Evolutionary conservation across 2,329 filamentous ascomycete species (phyloP).

Genomic region (Boeremia exigua): DNA sequence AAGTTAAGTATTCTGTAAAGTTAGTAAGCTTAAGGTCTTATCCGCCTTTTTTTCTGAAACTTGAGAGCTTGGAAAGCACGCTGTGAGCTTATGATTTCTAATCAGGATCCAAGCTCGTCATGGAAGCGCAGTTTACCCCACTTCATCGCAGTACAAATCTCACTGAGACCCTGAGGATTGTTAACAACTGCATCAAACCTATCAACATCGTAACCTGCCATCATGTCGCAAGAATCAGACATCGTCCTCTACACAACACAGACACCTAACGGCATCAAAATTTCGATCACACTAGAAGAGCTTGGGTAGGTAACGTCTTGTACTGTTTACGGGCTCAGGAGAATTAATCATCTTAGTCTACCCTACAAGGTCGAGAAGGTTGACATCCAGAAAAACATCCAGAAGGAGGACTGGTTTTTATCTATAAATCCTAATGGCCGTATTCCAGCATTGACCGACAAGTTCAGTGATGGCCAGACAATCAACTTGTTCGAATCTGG

Average conservation of each 20-base stretch:
- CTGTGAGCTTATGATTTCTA: constrained; percentile 27
- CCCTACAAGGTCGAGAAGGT: constrained; percentile 79
- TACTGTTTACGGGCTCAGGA: not conserved
- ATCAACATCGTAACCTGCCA: not conserved
- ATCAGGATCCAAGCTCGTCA: constrained; percentile 34
- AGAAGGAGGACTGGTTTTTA: constrained; percentile 87
- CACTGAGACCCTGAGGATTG: not conserved
- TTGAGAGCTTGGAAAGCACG: not conserved
- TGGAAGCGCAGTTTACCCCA: constrained; percentile 34
- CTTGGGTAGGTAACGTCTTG: constrained; percentile 59
- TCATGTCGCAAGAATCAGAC: constrained; percentile 55
- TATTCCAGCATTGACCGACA: constrained; percentile 84
- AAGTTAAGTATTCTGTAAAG: not conserved
- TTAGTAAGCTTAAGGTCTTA: not conserved
- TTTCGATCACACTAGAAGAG: constrained; percentile 86
- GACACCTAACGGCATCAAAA: constrained; percentile 90
- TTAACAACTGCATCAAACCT: not conserved
- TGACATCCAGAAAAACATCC: constrained; percentile 74
- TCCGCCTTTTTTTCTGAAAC: too few species aligned
- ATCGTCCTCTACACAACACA: constrained; percentile 82
- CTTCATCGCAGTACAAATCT: constrained; percentile 18
- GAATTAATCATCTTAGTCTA: constrained; percentile 48
- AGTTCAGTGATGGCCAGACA: constrained; percentile 71
- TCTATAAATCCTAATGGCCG: constrained; percentile 93
- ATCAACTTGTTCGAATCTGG: constrained; percentile 85